Conservation (phyloP, 2,329 filamentous ascomycete species). For the Paraphoma sp. region DNA sequence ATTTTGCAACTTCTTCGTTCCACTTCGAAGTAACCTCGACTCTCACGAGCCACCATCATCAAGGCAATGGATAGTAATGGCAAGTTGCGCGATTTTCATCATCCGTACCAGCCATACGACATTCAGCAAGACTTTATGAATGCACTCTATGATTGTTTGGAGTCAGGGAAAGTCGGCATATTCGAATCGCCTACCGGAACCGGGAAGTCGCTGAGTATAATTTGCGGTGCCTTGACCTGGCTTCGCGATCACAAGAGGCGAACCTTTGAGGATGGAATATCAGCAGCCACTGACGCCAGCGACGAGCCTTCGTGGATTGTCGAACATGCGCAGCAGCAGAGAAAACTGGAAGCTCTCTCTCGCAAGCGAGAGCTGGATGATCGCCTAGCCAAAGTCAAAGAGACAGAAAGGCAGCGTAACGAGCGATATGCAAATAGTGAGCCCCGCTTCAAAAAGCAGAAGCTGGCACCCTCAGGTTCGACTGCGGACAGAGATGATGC, state of each 20-base stretch:
- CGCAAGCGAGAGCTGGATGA: constrained; percentile 76
- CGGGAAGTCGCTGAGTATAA: constrained; percentile 91
- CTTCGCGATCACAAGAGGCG: constrained; percentile 79
- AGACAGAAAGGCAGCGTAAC: constrained; percentile 66
- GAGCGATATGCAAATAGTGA: constrained; percentile 59
- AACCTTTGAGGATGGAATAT: constrained; percentile 61
- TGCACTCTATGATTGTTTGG: constrained; percentile 78
- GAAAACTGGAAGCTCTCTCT: constrained; percentile 69
- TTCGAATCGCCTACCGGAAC: constrained; percentile 93
- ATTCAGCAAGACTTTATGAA: constrained; percentile 91
- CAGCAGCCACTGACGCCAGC: constrained; percentile 56
- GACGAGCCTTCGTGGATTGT: constrained; percentile 87
- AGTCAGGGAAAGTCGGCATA: constrained; percentile 81
- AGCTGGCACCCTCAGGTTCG: constrained; percentile 10
- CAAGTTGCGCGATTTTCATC: constrained; percentile 69
- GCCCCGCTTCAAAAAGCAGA: constrained; percentile 54
- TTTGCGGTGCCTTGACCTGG: constrained; percentile 90
- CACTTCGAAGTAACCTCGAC: too few species aligned
- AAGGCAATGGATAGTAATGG: constrained; percentile 21
- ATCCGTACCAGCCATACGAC: constrained; percentile 85
- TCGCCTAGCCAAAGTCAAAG: constrained; percentile 69
- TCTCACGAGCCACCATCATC: too few species aligned
- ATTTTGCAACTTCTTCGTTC: too few species aligned
- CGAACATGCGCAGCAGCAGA: constrained; percentile 75
- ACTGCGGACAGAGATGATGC: constrained; percentile 59